phyloP scores from a whole-genome alignment of 2,329 filamentous ascomycete genomes.

The Diplodia intermedia region DNA sequence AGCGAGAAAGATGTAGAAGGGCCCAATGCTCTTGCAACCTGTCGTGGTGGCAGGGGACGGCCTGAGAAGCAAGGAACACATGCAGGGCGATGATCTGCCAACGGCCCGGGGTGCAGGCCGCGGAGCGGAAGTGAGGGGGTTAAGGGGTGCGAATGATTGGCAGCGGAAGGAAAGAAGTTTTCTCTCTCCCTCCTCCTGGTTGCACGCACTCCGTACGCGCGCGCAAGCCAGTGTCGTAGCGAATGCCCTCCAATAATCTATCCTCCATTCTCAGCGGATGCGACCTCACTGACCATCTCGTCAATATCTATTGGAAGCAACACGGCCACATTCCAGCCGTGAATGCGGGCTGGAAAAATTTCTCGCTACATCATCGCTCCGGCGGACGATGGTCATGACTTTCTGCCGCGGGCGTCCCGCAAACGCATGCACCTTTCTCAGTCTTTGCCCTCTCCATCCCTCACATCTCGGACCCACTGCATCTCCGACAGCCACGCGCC shows the following conservation, averaged over 20 bases:
- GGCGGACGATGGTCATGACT: background rate
- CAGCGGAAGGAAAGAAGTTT: background rate
- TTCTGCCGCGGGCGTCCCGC: background rate
- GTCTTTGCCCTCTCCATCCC: background rate
- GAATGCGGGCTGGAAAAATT: background rate
- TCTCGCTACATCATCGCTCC: background rate
- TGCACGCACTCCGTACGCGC: background rate
- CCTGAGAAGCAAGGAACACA: background rate
- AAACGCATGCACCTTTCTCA: background rate
- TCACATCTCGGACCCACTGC: conserved; percentile 7
- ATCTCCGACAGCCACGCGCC: conserved; percentile 5
- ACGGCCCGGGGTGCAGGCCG: background rate
- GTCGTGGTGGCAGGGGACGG: background rate
- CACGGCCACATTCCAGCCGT: background rate
- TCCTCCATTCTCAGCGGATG: background rate
- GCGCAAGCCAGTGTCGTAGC: background rate
- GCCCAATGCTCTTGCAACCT: too few species aligned
- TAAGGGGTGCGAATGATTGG: background rate
- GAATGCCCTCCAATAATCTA: background rate
- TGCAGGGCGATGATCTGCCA: background rate
- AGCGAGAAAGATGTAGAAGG: too few species aligned
- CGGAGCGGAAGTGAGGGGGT: background rate
- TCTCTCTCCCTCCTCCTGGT: too few species aligned
- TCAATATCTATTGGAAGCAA: background rate
- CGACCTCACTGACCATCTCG: background rate